These are phyloP conservation scores for Lonicera japonica DNA, from an alignment of 129 eudicot genomes.

Conservation along the genomic window DNA sequence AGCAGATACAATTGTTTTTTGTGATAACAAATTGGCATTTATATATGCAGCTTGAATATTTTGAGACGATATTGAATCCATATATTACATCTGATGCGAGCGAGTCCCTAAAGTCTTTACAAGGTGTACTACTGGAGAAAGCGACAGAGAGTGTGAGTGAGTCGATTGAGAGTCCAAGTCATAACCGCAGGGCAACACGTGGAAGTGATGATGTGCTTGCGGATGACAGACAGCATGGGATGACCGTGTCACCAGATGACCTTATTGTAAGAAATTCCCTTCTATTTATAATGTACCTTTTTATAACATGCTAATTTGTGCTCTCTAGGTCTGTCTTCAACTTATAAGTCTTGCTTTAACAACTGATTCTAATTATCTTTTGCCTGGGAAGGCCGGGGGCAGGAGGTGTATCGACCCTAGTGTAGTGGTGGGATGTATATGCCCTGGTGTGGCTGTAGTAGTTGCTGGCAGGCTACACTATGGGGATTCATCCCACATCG, in stretches of 20 bases:
- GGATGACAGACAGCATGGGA: constrained; percentile 72
- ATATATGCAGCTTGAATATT: constrained; percentile 76
- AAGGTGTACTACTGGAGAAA: constrained; percentile 82
- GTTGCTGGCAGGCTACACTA: no score
- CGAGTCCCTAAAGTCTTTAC: constrained; percentile 77
- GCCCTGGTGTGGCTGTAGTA: no score
- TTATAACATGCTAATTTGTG: background rate
- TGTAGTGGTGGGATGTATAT: no score
- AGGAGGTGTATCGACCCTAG: no score
- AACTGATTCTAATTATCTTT: no score
- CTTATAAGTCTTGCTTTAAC: background rate
- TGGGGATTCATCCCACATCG: no score
- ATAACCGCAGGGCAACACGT: constrained; percentile 76
- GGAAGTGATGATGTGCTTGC: constrained; percentile 80
- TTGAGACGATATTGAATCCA: constrained; percentile 84
- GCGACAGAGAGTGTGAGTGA: constrained; percentile 82
- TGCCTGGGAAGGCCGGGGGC: no score
- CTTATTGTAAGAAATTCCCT: constrained; percentile 59
- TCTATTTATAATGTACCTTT: background rate
- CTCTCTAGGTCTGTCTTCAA: background rate
- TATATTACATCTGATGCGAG: constrained; percentile 75
- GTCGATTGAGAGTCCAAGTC: constrained; percentile 72
- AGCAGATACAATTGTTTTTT: constrained; percentile 1
- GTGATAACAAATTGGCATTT: background rate
- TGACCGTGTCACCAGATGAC: constrained; percentile 87